These are phyloP conservation scores for Beauveria sp. DNA, from an alignment of 2,329 filamentous ascomycete species.

Conservation along the genomic window DNA sequence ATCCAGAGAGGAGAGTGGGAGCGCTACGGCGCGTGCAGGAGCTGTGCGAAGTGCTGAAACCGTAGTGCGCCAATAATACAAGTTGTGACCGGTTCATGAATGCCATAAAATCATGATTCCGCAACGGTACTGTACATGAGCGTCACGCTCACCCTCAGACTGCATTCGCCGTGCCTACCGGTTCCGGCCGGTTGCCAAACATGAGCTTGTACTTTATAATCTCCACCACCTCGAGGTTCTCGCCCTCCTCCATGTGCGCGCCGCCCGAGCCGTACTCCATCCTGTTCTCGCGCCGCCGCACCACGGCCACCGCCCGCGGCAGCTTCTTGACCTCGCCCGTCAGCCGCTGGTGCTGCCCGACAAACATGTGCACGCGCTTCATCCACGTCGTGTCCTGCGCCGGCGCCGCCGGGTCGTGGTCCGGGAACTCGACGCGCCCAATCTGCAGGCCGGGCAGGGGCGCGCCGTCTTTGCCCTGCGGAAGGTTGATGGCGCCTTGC, in stretches of 20 bases:
- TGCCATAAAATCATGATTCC: neutral
- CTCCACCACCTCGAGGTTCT: conserved; percentile 74
- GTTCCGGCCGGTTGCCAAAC: conserved; percentile 79
- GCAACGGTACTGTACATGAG: neutral
- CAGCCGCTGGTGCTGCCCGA: conserved; percentile 82
- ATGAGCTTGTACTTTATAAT: conserved; percentile 81
- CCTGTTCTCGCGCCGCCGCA: conserved; percentile 49
- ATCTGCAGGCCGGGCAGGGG: conserved; percentile 34
- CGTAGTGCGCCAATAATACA: neutral
- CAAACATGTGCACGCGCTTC: conserved; percentile 80
- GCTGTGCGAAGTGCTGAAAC: neutral
- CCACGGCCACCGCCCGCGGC: conserved; percentile 67
- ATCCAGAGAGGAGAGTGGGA: conserved; percentile 4
- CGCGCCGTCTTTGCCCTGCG: conserved; percentile 31
- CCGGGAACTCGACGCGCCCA: conserved; percentile 71
- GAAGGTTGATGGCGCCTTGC: conserved; percentile 81
- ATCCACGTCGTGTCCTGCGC: conserved; percentile 63
- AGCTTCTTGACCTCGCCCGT: conserved; percentile 88
- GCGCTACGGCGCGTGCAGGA: conserved; percentile 13
- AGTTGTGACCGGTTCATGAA: neutral
- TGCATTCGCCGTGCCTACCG: conserved; percentile 50
- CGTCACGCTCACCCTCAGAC: conserved; percentile 10
- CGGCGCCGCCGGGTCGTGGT: conserved; percentile 48
- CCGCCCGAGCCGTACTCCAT: conserved; percentile 35
- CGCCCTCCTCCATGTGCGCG: conserved; percentile 25